Conservation (phyloP, 2,329 filamentous ascomycete species). For the Hymenotorrendiella dingleyae region DNA sequence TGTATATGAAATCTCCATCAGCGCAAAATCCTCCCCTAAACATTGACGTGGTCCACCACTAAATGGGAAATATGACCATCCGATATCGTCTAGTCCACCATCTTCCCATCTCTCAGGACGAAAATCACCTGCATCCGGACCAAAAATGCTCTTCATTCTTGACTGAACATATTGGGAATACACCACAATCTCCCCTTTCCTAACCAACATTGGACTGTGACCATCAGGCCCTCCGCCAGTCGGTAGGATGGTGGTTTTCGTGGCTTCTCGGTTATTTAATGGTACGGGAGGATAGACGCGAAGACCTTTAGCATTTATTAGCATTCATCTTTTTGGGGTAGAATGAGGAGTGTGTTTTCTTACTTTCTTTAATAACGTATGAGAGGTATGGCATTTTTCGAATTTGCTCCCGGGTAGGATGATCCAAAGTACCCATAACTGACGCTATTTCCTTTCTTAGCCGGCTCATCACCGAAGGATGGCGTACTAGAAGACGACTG, state of each 20-base stretch:
- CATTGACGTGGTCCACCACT: slow-evolving; percentile 32
- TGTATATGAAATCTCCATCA: slow-evolving; percentile 31
- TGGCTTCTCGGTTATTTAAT: slow-evolving; percentile 23
- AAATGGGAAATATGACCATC: slow-evolving; percentile 32
- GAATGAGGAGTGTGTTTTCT: neutral
- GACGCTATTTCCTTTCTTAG: slow-evolving; percentile 40
- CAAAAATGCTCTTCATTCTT: slow-evolving; percentile 29
- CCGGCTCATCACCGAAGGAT: slow-evolving; percentile 36
- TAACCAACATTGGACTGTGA: slow-evolving; percentile 12
- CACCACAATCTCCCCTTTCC: slow-evolving; percentile 19
- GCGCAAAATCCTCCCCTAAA: slow-evolving; percentile 32
- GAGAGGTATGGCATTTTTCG: slow-evolving; percentile 11
- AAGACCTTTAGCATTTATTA: slow-evolving; percentile 6
- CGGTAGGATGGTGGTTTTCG: slow-evolving; percentile 25
- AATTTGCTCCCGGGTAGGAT: slow-evolving; percentile 7
- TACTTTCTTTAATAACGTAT: slow-evolving; percentile 18
- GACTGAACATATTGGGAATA: slow-evolving; percentile 26
- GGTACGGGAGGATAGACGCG: slow-evolving; percentile 26
- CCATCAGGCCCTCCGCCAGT: slow-evolving; percentile 29
- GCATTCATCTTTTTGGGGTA: neutral
- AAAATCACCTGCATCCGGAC: slow-evolving; percentile 30
- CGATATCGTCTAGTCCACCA: slow-evolving; percentile 34
- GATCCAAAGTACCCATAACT: slow-evolving; percentile 43
- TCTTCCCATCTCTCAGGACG: slow-evolving; percentile 30
- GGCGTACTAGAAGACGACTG: slow-evolving; percentile 36